Evolutionary conservation across 495 filamentous ascomycete genomes (phyloP).

Genomic region (Xylaria telfairii): DNA sequence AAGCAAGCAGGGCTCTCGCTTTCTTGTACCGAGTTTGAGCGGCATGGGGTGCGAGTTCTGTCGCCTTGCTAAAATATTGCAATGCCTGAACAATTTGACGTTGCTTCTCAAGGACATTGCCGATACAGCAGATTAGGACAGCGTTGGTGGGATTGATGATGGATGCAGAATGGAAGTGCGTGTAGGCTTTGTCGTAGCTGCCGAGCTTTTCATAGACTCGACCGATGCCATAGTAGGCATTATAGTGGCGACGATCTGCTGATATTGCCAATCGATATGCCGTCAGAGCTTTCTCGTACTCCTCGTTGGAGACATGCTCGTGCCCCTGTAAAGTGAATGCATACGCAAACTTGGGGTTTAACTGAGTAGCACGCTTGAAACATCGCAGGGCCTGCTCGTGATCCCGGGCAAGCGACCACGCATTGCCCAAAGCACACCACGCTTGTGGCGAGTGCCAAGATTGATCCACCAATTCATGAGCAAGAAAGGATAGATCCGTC

Average conservation of each 20-base stretch:
- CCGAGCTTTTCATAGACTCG: slow-evolving; percentile 93
- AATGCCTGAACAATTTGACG: slow-evolving; percentile 79
- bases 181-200: slow-evolving; percentile 86
- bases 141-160: slow-evolving; percentile 90
- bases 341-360: slow-evolving; percentile 91
- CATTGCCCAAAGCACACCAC: slow-evolving; percentile 95
- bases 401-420: slow-evolving; percentile 92
- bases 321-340: slow-evolving; percentile 95
- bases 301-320: slow-evolving; percentile 95
- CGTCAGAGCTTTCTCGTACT: slow-evolving; percentile 90
- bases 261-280: slow-evolving; percentile 83
- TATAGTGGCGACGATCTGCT: slow-evolving; percentile 90
- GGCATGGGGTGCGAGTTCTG: slow-evolving; percentile 77
- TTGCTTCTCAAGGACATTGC: slow-evolving; percentile 84
- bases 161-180: slow-evolving; percentile 86
- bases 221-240: slow-evolving; percentile 95
- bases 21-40: slow-evolving; percentile 88
- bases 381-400: slow-evolving; percentile 94
- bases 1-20: slow-evolving; percentile 81
- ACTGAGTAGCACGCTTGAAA: slow-evolving; percentile 91
- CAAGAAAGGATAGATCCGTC: slow-evolving; percentile 86
- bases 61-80: slow-evolving; percentile 78
- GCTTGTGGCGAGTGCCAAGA: slow-evolving; percentile 90
- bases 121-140: slow-evolving; percentile 88
- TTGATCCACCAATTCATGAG: slow-evolving; percentile 84